A percentile compares a stretch with the other conserved stretches of the same genome.
phyloP scores from a whole-genome alignment of 2,329 filamentous ascomycete species.

The Reticulascus tulasneorum region DNA sequence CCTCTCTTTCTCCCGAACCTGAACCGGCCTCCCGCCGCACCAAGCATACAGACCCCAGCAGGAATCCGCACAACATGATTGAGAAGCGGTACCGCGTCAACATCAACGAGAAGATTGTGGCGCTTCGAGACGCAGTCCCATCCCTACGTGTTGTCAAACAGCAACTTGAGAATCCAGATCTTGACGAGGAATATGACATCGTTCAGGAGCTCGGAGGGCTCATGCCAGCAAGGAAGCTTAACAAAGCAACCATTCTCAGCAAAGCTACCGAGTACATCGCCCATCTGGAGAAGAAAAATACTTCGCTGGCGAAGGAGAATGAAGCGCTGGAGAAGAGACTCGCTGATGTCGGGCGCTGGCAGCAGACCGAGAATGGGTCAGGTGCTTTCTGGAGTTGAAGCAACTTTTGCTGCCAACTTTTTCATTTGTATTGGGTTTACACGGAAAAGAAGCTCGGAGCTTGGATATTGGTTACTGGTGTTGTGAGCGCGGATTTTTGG shows the following conservation, averaged over 20 bases:
- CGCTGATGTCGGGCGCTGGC: slow-evolving; percentile 10
- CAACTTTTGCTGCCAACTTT: too few relatives aligned
- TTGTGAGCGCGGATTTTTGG: too few relatives aligned
- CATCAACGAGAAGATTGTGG: slow-evolving; percentile 77
- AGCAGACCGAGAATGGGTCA: slow-evolving; percentile 6
- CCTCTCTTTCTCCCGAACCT: slow-evolving; percentile 36
- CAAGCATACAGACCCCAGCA: slow-evolving; percentile 47
- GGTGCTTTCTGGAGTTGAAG: slow-evolving; percentile 5
- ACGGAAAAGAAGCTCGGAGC: too few relatives aligned
- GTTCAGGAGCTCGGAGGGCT: slow-evolving; percentile 25
- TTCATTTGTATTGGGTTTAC: too few relatives aligned
- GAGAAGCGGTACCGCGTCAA: slow-evolving; percentile 83
- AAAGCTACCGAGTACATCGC: slow-evolving; percentile 34
- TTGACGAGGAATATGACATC: slow-evolving; percentile 17
- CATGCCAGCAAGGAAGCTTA: slow-evolving; percentile 33
- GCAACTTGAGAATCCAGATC: slow-evolving; percentile 24
- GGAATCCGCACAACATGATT: slow-evolving; percentile 81
- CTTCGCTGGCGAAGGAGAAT: slow-evolving; percentile 26
- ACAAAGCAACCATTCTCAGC: slow-evolving; percentile 39
- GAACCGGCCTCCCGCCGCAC: slow-evolving; percentile 23
- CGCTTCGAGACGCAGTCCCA: slow-evolving; percentile 66
- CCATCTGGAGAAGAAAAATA: slow-evolving; percentile 31
- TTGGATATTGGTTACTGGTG: too few relatives aligned
- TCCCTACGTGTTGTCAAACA: slow-evolving; percentile 34
- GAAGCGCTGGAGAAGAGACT: slow-evolving; percentile 24